Conservation (phyloP, 345 rosid species). For the Acer yangbiense region DNA sequence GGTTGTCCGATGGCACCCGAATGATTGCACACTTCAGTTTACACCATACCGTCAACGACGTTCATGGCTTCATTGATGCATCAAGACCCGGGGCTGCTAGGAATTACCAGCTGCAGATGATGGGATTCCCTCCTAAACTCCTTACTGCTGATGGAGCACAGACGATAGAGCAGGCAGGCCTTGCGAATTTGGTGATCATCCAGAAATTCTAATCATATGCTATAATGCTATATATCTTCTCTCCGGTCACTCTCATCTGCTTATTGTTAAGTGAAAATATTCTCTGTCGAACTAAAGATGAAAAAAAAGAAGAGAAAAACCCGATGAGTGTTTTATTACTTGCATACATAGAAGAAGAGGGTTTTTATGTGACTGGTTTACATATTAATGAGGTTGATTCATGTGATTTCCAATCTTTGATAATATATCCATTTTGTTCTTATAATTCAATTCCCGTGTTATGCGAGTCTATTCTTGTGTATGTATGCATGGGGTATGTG, state of each 20-base stretch:
- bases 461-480: too few species aligned
- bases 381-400: too few species aligned
- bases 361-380: conserved; percentile 17
- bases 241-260: neutral
- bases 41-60: conserved; percentile 66
- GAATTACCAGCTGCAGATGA: conserved; percentile 75
- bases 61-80: conserved; percentile 61
- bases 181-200: conserved; percentile 81
- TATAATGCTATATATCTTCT: neutral
- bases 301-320: neutral
- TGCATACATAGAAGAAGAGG: conserved; percentile 13
- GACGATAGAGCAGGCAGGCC: conserved; percentile 80
- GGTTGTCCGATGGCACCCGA: conserved; percentile 87
- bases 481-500: too few species aligned
- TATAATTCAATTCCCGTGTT: too few species aligned
- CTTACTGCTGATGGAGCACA: conserved; percentile 57
- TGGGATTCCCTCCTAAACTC: conserved; percentile 97
- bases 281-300: neutral
- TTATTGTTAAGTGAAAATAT: conserved; percentile 14
- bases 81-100: conserved; percentile 61
- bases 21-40: conserved; percentile 65
- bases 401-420: too few species aligned
- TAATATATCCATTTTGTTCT: too few species aligned
- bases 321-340: neutral
- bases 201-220: conserved; percentile 63